Evolutionary conservation across 129 eudicot species (phyloP), one percentile per base, ranked within the genome.

Genomic region (Glebionis coronaria): DNA sequence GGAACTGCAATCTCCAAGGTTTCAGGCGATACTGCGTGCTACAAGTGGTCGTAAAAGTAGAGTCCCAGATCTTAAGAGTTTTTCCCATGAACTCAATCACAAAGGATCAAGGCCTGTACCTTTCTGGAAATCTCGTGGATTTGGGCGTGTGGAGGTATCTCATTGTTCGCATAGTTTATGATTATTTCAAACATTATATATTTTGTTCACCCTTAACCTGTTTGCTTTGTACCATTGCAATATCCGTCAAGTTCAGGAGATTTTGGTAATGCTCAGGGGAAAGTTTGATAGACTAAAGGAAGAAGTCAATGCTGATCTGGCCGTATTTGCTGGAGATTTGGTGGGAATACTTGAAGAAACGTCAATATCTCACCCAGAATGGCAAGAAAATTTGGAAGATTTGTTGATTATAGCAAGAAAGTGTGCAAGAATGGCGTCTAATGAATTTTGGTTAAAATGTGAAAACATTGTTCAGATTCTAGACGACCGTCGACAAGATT

Each of bases 1-100:
- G 84, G 99, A 89, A 81, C 81, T 87, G 73, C 92, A 89, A 76
- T 94, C 99, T 66, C 99, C 99, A 54, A 84, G 99, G 38, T 89
- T 94, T 61, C 99, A 89, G 81, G 99, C 99, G 59, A 84, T 94
- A 72, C 67, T 94, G 59, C 93, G 97, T 56, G 80, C 85, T 53
- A 94, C 99, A 13, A 86, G 97, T 77, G 94, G 96, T 28, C 90
- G 95, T 19, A 84, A 75, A 61, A 94, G 81, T 67, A 82, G 86
- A 81, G 83, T 68, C 18, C 84, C 90, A 3, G 93, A 94, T 44
- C 75, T 89, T 68, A 94, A 94, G 80, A 86, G 95, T 80, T 89
- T 89, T 70, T 87, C 99, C 46, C 99, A 94, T 29, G 97, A 94
- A 65, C 90, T 94, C 29, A 84, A 74, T 75, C 76, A 95, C 49